Base-by-base conservation (phyloP, 768 basidiomycete genomes). In the Tricholoma bakamatsutake region DNA sequence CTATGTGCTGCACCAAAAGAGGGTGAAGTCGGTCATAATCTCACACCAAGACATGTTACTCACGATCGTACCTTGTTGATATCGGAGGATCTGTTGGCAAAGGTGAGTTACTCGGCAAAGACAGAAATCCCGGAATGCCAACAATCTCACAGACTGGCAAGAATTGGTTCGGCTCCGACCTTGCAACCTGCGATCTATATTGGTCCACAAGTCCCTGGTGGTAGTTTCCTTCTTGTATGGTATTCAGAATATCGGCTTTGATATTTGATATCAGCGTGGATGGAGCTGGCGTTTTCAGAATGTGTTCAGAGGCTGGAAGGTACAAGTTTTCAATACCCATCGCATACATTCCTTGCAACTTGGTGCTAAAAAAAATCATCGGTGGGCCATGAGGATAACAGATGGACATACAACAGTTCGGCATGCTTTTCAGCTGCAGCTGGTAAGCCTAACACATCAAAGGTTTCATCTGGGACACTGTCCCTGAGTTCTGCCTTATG, bases 51-150 rank as follows among this genome's bases (percentile, higher is more conserved):
- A 42, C 4, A 15, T 6, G n/a, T 9, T 8, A 67, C 76, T 39
- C 49, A 80, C 79, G 54, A 83, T 76, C 0, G 76, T 71, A 70
- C 70, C 48, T 82, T 76, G 53, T 78, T 77, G n/a, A n/a, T n/a
- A n/a, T n/a, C n/a, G n/a, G n/a, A n/a, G n/a, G n/a, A n/a, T n/a
- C n/a, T n/a, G n/a, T n/a, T n/a, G n/a, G n/a, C n/a, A n/a, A n/a
- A n/a, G n/a, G n/a, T n/a, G n/a, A n/a, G n/a, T n/a, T n/a, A n/a
- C n/a, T n/a, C n/a, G n/a, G n/a, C n/a, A n/a, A n/a, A n/a, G 66
- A 58, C 6, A 63, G 18, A 30, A 63, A 60, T 1, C 63, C 67
- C 3, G 70, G 70, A 57, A 69, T 61, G 30, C 55, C 57, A 40
- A 73, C 64, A 49, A 74, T 55, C 52, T 74, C 74, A 50, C 67